Conservation (phyloP, 768 basidiomycete genomes). For the Phanerochaete carnosa region DNA sequence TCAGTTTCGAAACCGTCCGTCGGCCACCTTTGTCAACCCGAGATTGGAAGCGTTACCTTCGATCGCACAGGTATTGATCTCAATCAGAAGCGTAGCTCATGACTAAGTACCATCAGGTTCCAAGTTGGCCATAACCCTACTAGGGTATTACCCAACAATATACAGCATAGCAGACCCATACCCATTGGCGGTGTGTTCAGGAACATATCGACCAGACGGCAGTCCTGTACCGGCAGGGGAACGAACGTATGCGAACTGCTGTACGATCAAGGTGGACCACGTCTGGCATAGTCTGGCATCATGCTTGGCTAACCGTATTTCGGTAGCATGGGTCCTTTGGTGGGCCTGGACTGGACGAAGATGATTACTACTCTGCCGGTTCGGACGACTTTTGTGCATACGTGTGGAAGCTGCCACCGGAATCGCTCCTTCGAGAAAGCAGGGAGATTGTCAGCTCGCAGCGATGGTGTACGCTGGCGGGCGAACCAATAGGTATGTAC, state of each 20-base stretch:
- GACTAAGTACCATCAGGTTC: conserved; percentile 39
- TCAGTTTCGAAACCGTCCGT: conserved; percentile 40
- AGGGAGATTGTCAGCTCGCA: not conserved
- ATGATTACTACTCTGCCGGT: conserved; percentile 67
- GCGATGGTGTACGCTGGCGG: not conserved
- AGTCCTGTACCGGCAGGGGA: conserved; percentile 41
- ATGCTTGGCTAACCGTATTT: not conserved
- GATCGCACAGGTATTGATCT: conserved; percentile 57
- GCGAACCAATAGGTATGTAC: conserved; percentile 7
- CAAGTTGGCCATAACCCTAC: conserved; percentile 62
- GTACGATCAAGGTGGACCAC: conserved; percentile 70
- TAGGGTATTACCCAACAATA: conserved; percentile 69
- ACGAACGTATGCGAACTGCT: conserved; percentile 64
- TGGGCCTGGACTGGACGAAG: conserved; percentile 46
- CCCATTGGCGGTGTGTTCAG: conserved; percentile 69
- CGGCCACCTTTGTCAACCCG: conserved; percentile 50
- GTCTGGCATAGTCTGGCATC: not conserved
- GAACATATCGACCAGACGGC: conserved; percentile 53
- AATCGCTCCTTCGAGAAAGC: conserved; percentile 11
- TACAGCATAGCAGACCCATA: conserved; percentile 64
- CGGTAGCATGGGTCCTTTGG: conserved; percentile 78
- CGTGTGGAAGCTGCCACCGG: conserved; percentile 69
- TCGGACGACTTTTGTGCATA: conserved; percentile 83
- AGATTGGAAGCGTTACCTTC: conserved; percentile 65
- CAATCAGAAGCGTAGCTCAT: not conserved